These are phyloP conservation scores for Endocladia muricata DNA, from an alignment of 31 red algal genomes.

Conservation along the genomic window DNA sequence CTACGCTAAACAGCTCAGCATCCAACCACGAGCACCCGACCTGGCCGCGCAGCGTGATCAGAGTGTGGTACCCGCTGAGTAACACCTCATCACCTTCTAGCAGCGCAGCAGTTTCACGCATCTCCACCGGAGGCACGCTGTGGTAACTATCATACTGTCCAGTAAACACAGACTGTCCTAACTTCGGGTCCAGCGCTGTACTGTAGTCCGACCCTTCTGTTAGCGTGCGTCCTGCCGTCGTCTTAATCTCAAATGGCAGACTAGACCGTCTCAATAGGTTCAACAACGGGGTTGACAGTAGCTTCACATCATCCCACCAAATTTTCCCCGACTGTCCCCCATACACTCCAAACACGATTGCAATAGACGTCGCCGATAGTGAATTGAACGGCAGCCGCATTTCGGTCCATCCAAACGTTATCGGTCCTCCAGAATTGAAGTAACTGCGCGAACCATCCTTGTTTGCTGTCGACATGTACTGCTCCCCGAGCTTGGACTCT, in stretches of 20 bases:
- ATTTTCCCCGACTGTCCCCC: neutral
- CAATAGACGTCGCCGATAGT: neutral
- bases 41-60: neutral
- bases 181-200: neutral
- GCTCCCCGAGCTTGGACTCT: neutral
- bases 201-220: neutral
- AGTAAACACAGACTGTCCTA: neutral
- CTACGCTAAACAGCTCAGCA: neutral
- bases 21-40: constrained; percentile 5
- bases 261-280: neutral
- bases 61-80: constrained; percentile 3
- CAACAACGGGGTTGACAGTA: neutral
- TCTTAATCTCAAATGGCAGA: neutral
- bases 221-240: neutral
- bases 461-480: neutral
- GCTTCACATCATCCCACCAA: constrained; percentile 10
- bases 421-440: neutral
- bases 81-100: neutral
- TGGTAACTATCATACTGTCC: neutral
- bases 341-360: neutral
- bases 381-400: constrained; percentile 2
- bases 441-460: neutral
- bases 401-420: constrained; percentile 6
- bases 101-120: neutral
- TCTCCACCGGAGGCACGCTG: neutral